These are phyloP conservation scores for Nicotiana benthamiana DNA, from an alignment of 257 asterid species.

Conservation along the genomic window DNA sequence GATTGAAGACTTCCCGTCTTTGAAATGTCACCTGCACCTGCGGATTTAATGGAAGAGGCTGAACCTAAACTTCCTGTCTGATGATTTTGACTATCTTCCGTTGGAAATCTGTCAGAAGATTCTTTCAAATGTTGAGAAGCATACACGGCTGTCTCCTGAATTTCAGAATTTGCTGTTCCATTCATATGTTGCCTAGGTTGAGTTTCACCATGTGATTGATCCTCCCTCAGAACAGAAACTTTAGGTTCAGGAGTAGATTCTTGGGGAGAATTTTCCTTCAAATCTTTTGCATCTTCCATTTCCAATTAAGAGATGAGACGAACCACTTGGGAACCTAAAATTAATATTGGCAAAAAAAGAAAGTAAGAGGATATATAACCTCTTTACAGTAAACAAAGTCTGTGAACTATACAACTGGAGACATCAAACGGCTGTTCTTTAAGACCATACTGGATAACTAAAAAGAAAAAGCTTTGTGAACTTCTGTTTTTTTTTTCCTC, in stretches of 20 bases:
- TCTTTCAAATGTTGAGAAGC: constrained; percentile 15
- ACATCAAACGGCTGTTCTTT: not conserved
- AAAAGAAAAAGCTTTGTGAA: not conserved
- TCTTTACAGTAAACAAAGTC: not conserved
- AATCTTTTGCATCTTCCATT: constrained; percentile 54
- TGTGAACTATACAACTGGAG: not conserved
- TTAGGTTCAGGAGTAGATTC: constrained; percentile 36
- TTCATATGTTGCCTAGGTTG: constrained; percentile 17
- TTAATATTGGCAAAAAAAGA: not conserved
- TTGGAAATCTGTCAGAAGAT: not conserved
- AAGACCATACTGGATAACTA: not conserved
- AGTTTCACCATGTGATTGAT: constrained; percentile 24
- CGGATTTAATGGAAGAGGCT: constrained; percentile 16
- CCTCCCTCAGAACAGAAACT: constrained; percentile 25
- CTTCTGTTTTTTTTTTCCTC: not conserved
- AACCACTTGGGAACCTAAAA: constrained; percentile 20
- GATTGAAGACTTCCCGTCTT: constrained; percentile 17
- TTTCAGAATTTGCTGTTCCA: constrained; percentile 15
- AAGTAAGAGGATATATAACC: not conserved
- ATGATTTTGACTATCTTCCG: constrained; percentile 2
- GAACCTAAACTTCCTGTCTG: constrained; percentile 9
- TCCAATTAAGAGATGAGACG: constrained; percentile 20
- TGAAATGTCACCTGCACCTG: constrained; percentile 7
- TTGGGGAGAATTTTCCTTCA: constrained; percentile 26
- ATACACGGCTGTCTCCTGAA: constrained; percentile 3